Percentiles rank a stretch among this genome's conserved stretches.
These are phyloP conservation scores for Populus nigra DNA, from an alignment of 345 rosid genomes.

Conservation along the genomic window DNA sequence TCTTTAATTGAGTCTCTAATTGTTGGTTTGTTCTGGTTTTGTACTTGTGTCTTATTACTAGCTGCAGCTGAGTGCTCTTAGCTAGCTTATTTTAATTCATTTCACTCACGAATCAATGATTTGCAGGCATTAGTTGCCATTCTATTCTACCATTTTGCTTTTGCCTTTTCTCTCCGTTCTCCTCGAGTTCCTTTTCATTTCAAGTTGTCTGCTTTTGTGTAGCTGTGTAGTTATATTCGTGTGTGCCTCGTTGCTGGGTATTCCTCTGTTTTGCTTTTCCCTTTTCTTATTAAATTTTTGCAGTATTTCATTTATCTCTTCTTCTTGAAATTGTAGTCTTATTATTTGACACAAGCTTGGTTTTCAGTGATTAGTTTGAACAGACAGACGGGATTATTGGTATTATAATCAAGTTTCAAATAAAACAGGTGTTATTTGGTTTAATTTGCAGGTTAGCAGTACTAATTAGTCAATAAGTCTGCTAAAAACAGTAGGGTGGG, in stretches of 20 bases:
- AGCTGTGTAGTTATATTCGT: not conserved
- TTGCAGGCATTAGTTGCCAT: not conserved
- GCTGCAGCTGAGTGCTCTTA: not conserved
- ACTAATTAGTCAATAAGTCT: slow-evolving; percentile 1
- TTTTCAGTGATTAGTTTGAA: not conserved
- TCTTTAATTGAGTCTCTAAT: not conserved
- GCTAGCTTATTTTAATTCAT: not conserved
- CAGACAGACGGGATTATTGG: not conserved
- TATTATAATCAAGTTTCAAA: not conserved
- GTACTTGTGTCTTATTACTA: not conserved
- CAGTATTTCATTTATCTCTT: not conserved
- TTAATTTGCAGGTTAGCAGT: not conserved
- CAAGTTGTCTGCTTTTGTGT: not conserved
- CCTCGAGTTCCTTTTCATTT: not conserved
- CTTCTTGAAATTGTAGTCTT: not conserved
- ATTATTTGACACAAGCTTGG: not conserved
- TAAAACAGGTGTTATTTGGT: not conserved
- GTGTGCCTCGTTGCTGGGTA: not conserved
- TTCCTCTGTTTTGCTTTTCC: not conserved
- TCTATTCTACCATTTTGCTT: not conserved
- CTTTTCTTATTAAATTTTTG: not conserved
- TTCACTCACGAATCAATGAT: not conserved
- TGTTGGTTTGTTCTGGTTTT: slow-evolving; percentile 1
- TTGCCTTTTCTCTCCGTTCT: not conserved
- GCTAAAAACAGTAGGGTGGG: not conserved